These are phyloP conservation scores for Massarina eburnea DNA, from an alignment of 2,329 filamentous ascomycete genomes.

Conservation along the genomic window DNA sequence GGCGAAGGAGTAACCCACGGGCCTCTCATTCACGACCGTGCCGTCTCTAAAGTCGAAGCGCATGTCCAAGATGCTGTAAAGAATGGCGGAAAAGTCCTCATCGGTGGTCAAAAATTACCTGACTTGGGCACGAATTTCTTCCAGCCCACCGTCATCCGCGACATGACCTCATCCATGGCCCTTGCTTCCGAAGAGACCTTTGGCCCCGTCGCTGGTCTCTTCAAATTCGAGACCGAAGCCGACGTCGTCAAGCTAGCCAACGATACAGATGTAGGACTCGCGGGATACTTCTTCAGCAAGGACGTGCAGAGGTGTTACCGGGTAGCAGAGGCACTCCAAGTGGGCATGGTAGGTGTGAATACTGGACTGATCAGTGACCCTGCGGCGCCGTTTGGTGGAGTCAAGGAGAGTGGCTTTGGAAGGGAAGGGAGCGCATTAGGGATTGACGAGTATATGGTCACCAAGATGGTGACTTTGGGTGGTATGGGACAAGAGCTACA, in stretches of 20 bases:
- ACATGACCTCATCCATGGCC: constrained; percentile 83
- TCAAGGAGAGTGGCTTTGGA: constrained; percentile 55
- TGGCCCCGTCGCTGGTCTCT: constrained; percentile 87
- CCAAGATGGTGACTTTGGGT: constrained; percentile 57
- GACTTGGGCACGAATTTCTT: constrained; percentile 85
- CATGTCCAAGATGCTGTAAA: constrained; percentile 40
- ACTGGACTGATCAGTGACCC: constrained; percentile 53
- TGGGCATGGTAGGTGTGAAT: constrained; percentile 78
- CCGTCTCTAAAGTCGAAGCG: constrained; percentile 47
- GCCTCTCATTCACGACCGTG: constrained; percentile 81
- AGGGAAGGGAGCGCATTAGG: constrained; percentile 54
- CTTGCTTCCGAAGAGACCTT: constrained; percentile 91
- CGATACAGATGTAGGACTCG: constrained; percentile 78
- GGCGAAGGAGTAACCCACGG: constrained; percentile 72
- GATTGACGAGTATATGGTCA: constrained; percentile 52
- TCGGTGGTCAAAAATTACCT: constrained; percentile 66
- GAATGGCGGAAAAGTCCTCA: constrained; percentile 35
- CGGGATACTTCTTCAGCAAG: constrained; percentile 86
- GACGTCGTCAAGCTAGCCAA: constrained; percentile 88
- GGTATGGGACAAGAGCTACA: constrained; percentile 63
- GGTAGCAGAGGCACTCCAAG: constrained; percentile 69
- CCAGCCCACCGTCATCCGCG: constrained; percentile 83
- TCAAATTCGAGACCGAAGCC: constrained; percentile 83
- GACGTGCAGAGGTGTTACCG: constrained; percentile 62
- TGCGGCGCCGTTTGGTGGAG: constrained; percentile 51